A percentile compares a stretch with the other conserved stretches of the same genome.
These are phyloP conservation scores for Candida mesenterica DNA, from an alignment of 1,139 yeast genomes.

Conservation along the genomic window DNA sequence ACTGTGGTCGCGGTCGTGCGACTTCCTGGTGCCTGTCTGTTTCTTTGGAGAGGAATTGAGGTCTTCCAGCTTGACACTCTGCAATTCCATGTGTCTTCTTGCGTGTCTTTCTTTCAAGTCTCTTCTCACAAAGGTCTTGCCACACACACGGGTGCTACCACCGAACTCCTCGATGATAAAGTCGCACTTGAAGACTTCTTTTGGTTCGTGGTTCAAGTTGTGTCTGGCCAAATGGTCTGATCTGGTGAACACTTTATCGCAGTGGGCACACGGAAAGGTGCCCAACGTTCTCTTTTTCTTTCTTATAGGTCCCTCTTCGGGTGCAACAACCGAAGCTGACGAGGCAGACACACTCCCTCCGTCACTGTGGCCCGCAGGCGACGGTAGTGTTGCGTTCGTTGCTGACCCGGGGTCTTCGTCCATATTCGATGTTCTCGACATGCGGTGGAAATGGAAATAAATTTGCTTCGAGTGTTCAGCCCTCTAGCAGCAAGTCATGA, in stretches of 20 bases:
- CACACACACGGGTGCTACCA: conserved; percentile 27
- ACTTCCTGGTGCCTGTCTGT: too few species aligned
- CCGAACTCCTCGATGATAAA: conserved; percentile 25
- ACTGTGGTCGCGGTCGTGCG: too few species aligned
- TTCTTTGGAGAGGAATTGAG: too few species aligned
- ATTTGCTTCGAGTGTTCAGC: too few species aligned
- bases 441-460: background rate
- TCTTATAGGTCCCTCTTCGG: conserved; percentile 2
- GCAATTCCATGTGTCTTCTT: conserved; percentile 29
- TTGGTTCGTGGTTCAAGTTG: conserved; percentile 42
- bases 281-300: conserved; percentile 17
- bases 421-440: background rate
- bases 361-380: background rate
- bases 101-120: conserved; percentile 42
- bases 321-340: background rate
- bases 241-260: conserved; percentile 41
- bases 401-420: background rate
- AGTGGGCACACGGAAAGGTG: conserved; percentile 22
- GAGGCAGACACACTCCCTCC: conserved; percentile 1
- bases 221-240: conserved; percentile 46
- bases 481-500: too few species aligned
- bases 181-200: conserved; percentile 33
- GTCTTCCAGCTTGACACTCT: conserved; percentile 3
- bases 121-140: conserved; percentile 39
- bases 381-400: background rate